Base-by-base conservation (phyloP, 2,329 filamentous ascomycete genomes). In the Ambrosiella cleistominuta region DNA sequence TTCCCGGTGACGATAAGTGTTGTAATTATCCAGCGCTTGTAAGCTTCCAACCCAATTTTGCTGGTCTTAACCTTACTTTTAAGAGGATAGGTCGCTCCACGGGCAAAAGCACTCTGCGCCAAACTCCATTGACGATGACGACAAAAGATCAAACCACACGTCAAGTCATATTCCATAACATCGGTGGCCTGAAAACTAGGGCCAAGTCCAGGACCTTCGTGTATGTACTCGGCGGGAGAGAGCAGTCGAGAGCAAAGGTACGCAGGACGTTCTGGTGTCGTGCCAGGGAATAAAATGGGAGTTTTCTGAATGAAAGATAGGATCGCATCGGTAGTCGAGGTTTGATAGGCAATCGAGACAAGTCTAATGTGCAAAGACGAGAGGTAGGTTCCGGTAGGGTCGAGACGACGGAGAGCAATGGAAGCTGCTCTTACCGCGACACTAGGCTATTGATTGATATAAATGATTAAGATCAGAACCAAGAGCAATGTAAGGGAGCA, bases 21-120 rank as follows among this genome's bases (percentile, higher is more conserved):
- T 8, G 89, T 77, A 13, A 98, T 72, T 7, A 94, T 67, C 86
- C 88, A 96, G 69, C 91, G 94, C 71, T 91, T 94, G 74, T 95
- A 91, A 5, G 88, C 87, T 63, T 95, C 88, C 3, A 86, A 75
- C 85, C 93, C 93, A 55, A 94, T 76, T 67, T 82, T 83, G 68
- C 84, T 91, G 11, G 81, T 74, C 40, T 80, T 75, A 7, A 37
- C 2, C 38, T 75, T 72, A 17, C 82, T 82, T 56, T 73, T 75
- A 0, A 76, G 74, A 0, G 89, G 87, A 59, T 83, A 82, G 2
- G 82, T 79, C 40, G 95, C 73, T 49, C 80, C 78, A 60, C 79
- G 75, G 63, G 81, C 79, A 35, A 89, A 74, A 37, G 82, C 80
- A 42, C 75, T 74, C 13, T 75, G 70, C 0, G 85, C 83, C 59